Conservation (phyloP, 495 filamentous ascomycete species). For the Xylona heveae region DNA sequence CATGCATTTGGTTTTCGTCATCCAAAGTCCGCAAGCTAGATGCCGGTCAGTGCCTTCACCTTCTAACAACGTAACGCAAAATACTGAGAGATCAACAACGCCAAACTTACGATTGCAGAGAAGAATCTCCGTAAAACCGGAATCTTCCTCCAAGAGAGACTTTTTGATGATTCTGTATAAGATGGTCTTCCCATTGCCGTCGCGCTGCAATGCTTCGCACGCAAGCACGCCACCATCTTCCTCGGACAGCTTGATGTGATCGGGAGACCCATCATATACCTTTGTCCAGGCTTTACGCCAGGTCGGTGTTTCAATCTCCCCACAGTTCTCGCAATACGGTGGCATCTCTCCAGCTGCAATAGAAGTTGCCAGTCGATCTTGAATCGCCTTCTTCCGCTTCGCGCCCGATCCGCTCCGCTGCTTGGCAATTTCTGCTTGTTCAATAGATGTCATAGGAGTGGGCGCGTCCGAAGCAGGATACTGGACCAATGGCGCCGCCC, state of each 20-base stretch:
- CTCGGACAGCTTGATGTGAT: constrained; percentile 40
- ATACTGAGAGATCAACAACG: constrained; percentile 1
- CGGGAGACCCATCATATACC: constrained; percentile 35
- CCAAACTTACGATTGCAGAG: constrained; percentile 72
- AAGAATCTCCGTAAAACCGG: constrained; percentile 42
- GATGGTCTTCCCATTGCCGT: constrained; percentile 32
- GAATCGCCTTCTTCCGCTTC: constrained; percentile 32
- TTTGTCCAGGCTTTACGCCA: constrained; percentile 82
- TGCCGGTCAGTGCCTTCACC: constrained; percentile 8
- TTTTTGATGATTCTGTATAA: constrained; percentile 61
- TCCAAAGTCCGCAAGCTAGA: constrained; percentile 75
- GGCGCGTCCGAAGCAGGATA: constrained; percentile 16
- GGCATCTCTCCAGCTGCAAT: constrained; percentile 56
- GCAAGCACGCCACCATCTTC: constrained; percentile 40
- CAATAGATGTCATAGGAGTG: constrained; percentile 5
- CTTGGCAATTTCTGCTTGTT: constrained; percentile 12
- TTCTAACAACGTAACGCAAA: neutral
- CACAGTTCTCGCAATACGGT: constrained; percentile 76
- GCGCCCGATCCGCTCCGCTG: constrained; percentile 20
- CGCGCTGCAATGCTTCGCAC: constrained; percentile 39
- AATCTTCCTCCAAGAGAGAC: constrained; percentile 39
- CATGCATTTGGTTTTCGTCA: constrained; percentile 68
- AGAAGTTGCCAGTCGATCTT: constrained; percentile 39
- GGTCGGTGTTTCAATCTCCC: constrained; percentile 81
- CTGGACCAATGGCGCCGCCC: constrained; percentile 12